Evolutionary conservation across 257 asterid species (phyloP).

Genomic region (Haberlea rhodopensis): DNA sequence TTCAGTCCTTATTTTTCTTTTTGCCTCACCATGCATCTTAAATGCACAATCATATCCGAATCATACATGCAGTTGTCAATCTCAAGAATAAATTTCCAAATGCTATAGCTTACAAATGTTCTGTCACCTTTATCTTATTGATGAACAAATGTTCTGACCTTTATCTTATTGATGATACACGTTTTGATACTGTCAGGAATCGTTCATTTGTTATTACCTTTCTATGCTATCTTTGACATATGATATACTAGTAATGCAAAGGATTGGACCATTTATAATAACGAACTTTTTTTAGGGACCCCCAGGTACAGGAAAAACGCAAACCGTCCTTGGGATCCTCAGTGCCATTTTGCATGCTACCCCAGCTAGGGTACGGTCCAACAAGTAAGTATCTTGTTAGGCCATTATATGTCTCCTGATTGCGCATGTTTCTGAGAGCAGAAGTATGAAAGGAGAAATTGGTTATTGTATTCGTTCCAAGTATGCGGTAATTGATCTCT

Average conservation of each 20-base stretch:
- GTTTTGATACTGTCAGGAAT: slow-evolving; percentile 4
- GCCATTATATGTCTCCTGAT: slow-evolving; percentile 17
- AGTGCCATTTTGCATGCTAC: slow-evolving; percentile 97
- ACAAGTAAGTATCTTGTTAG: slow-evolving; percentile 42
- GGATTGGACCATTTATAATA: slow-evolving; percentile 30
- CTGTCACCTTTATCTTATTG: not conserved
- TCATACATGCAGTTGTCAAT: not conserved
- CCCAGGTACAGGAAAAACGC: slow-evolving; percentile 99
- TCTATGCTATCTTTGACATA: slow-evolving; percentile 7
- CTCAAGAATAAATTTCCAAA: not conserved
- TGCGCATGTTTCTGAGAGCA: slow-evolving; percentile 22
- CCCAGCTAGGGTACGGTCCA: slow-evolving; percentile 82
- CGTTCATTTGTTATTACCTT: slow-evolving; percentile 17
- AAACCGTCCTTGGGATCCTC: slow-evolving; percentile 92
- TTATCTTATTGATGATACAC: not conserved
- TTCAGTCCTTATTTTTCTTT: not conserved
- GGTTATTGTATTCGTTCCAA: slow-evolving; percentile 6
- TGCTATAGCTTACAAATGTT: not conserved
- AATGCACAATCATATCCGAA: slow-evolving; percentile 8
- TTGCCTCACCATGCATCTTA: not conserved
- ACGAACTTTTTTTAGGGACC: slow-evolving; percentile 69
- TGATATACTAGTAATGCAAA: slow-evolving; percentile 15
- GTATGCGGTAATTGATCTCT: slow-evolving; percentile 16
- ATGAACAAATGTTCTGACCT: not conserved
- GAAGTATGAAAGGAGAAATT: slow-evolving; percentile 18